Conservation (phyloP, 768 basidiomycete species). For the Rhizopogon salebrosus region DNA sequence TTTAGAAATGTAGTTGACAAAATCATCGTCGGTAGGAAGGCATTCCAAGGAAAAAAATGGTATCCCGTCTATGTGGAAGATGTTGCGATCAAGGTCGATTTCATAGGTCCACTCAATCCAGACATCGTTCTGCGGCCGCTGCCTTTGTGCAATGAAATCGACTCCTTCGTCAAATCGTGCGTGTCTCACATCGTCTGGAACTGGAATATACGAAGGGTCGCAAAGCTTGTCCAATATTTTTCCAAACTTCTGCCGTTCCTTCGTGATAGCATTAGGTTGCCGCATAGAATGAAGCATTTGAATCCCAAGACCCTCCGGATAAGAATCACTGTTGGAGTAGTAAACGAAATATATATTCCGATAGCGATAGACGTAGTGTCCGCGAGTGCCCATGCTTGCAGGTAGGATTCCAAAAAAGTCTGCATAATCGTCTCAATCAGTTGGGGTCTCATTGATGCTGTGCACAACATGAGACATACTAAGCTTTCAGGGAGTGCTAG, state of each 20-base stretch:
- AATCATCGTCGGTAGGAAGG: too few relatives aligned
- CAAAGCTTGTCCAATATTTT: constrained; percentile 2
- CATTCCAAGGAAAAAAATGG: too few relatives aligned
- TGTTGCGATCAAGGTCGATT: constrained; percentile 24
- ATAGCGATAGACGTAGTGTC: constrained; percentile 16
- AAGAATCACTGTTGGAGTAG: constrained; percentile 17
- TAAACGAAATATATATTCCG: constrained; percentile 14
- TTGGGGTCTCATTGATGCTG: too few relatives aligned
- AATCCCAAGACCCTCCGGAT: constrained; percentile 20
- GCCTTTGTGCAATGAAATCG: too few relatives aligned
- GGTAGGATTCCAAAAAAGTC: neutral
- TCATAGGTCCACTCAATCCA: constrained; percentile 11
- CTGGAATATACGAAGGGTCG: too few relatives aligned
- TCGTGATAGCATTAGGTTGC: neutral
- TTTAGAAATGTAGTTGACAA: too few relatives aligned
- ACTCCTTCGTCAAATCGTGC: too few relatives aligned
- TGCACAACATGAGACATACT: too few relatives aligned
- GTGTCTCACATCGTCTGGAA: too few relatives aligned
- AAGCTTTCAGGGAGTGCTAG: too few relatives aligned
- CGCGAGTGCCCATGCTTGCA: constrained; percentile 14
- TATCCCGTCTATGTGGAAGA: constrained; percentile 16
- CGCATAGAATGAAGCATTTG: constrained; percentile 6
- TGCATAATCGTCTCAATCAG: too few relatives aligned
- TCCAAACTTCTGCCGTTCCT: neutral
- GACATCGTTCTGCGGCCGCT: too few relatives aligned